Base-by-base conservation (phyloP, 768 basidiomycete species). In the Favolaschia claudopus region DNA sequence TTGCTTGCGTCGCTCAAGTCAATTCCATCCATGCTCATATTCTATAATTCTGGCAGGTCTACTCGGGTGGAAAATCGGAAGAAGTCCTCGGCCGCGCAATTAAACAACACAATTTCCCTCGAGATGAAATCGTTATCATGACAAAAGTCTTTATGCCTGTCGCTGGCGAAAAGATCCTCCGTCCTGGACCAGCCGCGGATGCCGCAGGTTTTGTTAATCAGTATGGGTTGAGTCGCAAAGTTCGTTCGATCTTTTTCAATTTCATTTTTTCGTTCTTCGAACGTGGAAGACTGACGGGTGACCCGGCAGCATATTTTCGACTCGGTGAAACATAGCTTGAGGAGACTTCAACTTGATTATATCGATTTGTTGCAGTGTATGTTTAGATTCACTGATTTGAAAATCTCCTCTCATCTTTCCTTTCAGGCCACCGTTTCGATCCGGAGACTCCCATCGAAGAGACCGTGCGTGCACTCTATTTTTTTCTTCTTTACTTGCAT, bases 61-160 rank as follows among this genome's bases (percentile, higher is more conserved):
- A 90, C 66, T 87, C 85, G 1, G 84, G 88, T 59, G 88, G 89
- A 4, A 71, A 76, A 7, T 87, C 85, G 0, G 91, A 92, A 67
- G 65, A 82, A 42, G 80, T 91, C 52, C 76, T 91, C 19, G 90
- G 90, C 43, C 43, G 27, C 12, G 43, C 43, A 24, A 44, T 44
- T 27, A 44, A 44, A 27, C 2, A 44, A 24, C 27, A 44, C 59
- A 70, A 85, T 22, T 76, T 90, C 10, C 89, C 89, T n/a, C 83
- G 91, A 1, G 86, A 88, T 14, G 84, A 87, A 62, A 85, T 92
- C 43, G 90, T 93, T n/a, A 82, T 93, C n/a, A 81, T 92, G 77
- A 91, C 91, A 52, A 92, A 93, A 76, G 84, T 80, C 13, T 77
- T 62, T 47, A 68, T 57, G 17, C 61, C 69, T 8, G 74, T 79